phyloP scores from a whole-genome alignment of 768 basidiomycete species.

The Suillus sp. region DNA sequence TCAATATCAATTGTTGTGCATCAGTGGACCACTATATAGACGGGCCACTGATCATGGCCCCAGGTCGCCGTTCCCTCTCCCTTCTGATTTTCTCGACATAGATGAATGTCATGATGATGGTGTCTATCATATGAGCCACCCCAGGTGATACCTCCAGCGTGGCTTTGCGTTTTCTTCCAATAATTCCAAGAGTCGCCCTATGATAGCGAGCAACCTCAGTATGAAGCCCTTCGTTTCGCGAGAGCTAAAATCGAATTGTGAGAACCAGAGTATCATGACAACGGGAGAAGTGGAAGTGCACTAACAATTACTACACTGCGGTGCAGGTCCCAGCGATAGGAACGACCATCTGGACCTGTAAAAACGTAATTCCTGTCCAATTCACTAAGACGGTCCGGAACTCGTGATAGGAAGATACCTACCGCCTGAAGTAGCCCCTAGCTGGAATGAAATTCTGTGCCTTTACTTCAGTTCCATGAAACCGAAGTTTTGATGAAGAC shows the following conservation, averaged over 20 bases:
- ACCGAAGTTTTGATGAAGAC: slow-evolving; percentile 32
- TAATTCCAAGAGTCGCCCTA: slow-evolving; percentile 7
- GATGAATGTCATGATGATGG: slow-evolving; percentile 17
- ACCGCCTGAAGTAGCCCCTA: slow-evolving; percentile 25
- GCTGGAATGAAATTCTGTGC: slow-evolving; percentile 28
- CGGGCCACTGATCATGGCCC: too few species aligned
- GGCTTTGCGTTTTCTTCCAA: slow-evolving; percentile 8
- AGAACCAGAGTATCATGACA: background rate
- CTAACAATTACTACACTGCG: background rate
- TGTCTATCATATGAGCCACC: slow-evolving; percentile 12
- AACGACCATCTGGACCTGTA: slow-evolving; percentile 7
- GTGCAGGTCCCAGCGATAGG: background rate
- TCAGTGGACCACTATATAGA: too few species aligned
- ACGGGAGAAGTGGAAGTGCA: background rate
- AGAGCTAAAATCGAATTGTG: slow-evolving; percentile 6
- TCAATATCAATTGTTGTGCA: too few species aligned
- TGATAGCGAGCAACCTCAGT: slow-evolving; percentile 26
- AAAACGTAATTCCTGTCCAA: slow-evolving; percentile 3
- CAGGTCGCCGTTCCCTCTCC: background rate
- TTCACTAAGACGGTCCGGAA: background rate
- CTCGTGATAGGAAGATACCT: slow-evolving; percentile 4
- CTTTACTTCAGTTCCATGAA: slow-evolving; percentile 29
- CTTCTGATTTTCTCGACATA: slow-evolving; percentile 15
- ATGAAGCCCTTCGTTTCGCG: slow-evolving; percentile 18
- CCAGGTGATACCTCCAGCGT: slow-evolving; percentile 15